Evolutionary conservation across 768 basidiomycete genomes (phyloP).

Genomic region (Fomitopsis pulvina): DNA sequence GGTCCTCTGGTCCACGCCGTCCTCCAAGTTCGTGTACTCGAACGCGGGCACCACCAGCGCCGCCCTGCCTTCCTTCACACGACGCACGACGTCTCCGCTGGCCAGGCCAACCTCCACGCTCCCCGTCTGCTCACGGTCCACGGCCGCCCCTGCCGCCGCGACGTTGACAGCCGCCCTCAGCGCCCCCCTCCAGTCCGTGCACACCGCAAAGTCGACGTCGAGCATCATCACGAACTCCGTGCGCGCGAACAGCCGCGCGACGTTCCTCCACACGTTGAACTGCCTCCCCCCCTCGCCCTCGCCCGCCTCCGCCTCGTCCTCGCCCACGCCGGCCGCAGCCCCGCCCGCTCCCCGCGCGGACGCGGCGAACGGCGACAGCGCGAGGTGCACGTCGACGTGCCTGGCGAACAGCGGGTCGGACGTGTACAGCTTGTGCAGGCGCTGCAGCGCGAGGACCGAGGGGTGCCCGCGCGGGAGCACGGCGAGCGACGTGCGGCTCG

Average conservation of each 20-base stretch:
- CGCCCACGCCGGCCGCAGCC: neutral
- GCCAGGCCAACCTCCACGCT: neutral
- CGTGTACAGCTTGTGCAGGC: constrained; percentile 60
- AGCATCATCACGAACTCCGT: constrained; percentile 88
- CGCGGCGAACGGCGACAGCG: constrained; percentile 57
- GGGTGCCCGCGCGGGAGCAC: constrained; percentile 27
- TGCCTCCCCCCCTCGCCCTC: constrained; percentile 48
- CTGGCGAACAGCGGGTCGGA: constrained; percentile 58
- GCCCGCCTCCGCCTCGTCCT: constrained; percentile 1
- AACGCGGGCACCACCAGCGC: constrained; percentile 85
- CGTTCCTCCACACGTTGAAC: constrained; percentile 88
- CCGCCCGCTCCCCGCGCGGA: neutral
- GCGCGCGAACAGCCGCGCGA: constrained; percentile 76
- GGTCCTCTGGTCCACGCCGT: constrained; percentile 47
- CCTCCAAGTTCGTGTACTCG: constrained; percentile 62
- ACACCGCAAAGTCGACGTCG: constrained; percentile 82
- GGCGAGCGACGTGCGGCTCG: constrained; percentile 25
- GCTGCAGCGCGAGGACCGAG: constrained; percentile 42
- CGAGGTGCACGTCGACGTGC: constrained; percentile 81
- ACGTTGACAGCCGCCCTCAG: constrained; percentile 35
- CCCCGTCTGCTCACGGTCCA: constrained; percentile 2
- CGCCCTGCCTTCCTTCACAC: constrained; percentile 50
- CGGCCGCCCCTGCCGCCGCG: constrained; percentile 8
- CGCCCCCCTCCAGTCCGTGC: constrained; percentile 68
- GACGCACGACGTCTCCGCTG: constrained; percentile 22